These are phyloP conservation scores for Heritiera littoralis DNA, from an alignment of 345 rosid species.

Conservation along the genomic window DNA sequence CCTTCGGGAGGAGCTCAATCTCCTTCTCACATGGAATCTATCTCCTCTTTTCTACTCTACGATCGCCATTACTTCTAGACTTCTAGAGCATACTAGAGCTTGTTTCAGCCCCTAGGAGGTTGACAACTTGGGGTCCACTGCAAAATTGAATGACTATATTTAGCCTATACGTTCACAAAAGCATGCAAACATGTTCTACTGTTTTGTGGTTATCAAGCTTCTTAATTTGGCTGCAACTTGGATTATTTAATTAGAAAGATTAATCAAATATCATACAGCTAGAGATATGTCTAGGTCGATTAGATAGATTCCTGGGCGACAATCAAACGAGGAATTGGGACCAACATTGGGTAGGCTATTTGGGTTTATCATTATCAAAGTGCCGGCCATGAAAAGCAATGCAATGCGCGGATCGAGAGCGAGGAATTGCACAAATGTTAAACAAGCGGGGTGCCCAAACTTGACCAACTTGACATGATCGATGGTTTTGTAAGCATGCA, in stretches of 20 bases:
- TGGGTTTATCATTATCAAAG: neutral
- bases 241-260: neutral
- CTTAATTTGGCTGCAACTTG: conserved; percentile 11
- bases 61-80: neutral
- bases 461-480: no score
- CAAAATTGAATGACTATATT: neutral
- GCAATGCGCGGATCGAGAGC: no score
- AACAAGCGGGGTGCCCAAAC: no score
- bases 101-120: conserved; percentile 16
- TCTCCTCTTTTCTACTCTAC: neutral
- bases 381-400: no score
- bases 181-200: conserved; percentile 11
- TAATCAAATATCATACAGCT: neutral
- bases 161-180: neutral
- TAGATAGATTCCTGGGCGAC: neutral
- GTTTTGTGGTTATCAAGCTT: conserved; percentile 12
- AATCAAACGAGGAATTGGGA: neutral
- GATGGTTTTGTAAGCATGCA: no score
- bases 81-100: conserved; percentile 8
- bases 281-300: conserved; percentile 13
- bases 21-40: conserved; percentile 21
- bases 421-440: no score
- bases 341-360: neutral
- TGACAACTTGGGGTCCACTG: conserved; percentile 39
- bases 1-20: conserved; percentile 26